Percentiles rank a stretch among this genome's conserved stretches.
Evolutionary conservation across 352 stramenopile species (phyloP).

Genomic region (Phytopythium cucurbitacearum): DNA sequence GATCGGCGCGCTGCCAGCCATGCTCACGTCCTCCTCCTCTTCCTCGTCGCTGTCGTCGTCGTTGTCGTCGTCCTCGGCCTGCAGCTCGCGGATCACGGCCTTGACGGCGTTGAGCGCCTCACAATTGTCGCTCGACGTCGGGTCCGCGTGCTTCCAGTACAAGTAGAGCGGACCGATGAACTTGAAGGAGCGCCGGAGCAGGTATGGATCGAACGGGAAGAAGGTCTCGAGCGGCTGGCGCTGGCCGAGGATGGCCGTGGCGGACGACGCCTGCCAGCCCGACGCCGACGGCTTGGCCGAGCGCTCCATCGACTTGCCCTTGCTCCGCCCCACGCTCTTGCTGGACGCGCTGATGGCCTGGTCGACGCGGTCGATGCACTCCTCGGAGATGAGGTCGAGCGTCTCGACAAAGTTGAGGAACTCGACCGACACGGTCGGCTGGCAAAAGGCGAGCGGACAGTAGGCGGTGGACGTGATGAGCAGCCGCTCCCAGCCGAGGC

Average conservation of each 20-base stretch:
- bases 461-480: slow-evolving; percentile 50
- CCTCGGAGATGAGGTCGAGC: slow-evolving; percentile 70
- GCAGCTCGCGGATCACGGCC: slow-evolving; percentile 50
- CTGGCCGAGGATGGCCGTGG: slow-evolving; percentile 34
- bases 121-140: slow-evolving; percentile 65
- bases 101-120: slow-evolving; percentile 61
- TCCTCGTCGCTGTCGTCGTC: slow-evolving; percentile 28
- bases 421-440: slow-evolving; percentile 74
- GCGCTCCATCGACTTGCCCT: slow-evolving; percentile 61
- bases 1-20: slow-evolving; percentile 47
- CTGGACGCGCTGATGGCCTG: slow-evolving; percentile 55
- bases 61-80: slow-evolving; percentile 33
- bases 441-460: slow-evolving; percentile 71
- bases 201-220: slow-evolving; percentile 97
- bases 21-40: slow-evolving; percentile 50
- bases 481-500: slow-evolving; percentile 75
- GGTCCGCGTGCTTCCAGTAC: slow-evolving; percentile 91
- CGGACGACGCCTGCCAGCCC: slow-evolving; percentile 12
- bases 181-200: slow-evolving; percentile 90
- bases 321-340: slow-evolving; percentile 15
- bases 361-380: slow-evolving; percentile 72
- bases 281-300: slow-evolving; percentile 42
- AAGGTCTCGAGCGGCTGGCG: slow-evolving; percentile 84
- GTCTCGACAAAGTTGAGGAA: slow-evolving; percentile 81
- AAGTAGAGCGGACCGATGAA: slow-evolving; percentile 93